These are phyloP conservation scores for Fusarium ramigenum DNA, from an alignment of 2,329 filamentous ascomycete species.

Conservation along the genomic window DNA sequence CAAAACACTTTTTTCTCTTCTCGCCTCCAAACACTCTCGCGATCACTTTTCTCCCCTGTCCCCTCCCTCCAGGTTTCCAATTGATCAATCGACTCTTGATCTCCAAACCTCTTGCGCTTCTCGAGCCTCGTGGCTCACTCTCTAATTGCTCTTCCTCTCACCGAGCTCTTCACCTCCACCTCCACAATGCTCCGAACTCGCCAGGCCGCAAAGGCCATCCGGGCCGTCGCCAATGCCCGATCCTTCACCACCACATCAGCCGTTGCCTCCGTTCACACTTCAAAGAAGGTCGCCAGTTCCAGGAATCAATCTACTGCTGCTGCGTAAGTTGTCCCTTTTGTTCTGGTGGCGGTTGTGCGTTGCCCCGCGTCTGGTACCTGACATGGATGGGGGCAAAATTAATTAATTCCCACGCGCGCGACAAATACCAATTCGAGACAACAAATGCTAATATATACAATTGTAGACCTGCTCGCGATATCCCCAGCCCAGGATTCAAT, in stretches of 20 bases:
- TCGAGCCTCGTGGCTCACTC: background rate
- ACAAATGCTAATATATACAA: conserved; percentile 22
- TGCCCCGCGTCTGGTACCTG: background rate
- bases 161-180: background rate
- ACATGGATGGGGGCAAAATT: conserved; percentile 2
- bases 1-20: background rate
- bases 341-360: background rate
- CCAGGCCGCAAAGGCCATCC: background rate
- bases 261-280: background rate
- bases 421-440: background rate
- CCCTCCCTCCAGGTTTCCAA: background rate
- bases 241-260: background rate
- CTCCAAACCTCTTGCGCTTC: background rate
- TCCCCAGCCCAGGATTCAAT: conserved; percentile 72
- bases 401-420: background rate
- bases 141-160: background rate
- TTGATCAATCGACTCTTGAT: background rate
- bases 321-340: background rate
- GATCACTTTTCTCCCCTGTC: background rate
- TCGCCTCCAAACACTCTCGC: background rate
- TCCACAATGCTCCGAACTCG: background rate
- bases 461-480: conserved; percentile 58
- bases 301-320: background rate
- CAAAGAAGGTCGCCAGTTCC: background rate
- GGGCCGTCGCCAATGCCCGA: background rate